Evolutionary conservation across 805 yeast species (phyloP).

Genomic region (Lipomyces yamadae): DNA sequence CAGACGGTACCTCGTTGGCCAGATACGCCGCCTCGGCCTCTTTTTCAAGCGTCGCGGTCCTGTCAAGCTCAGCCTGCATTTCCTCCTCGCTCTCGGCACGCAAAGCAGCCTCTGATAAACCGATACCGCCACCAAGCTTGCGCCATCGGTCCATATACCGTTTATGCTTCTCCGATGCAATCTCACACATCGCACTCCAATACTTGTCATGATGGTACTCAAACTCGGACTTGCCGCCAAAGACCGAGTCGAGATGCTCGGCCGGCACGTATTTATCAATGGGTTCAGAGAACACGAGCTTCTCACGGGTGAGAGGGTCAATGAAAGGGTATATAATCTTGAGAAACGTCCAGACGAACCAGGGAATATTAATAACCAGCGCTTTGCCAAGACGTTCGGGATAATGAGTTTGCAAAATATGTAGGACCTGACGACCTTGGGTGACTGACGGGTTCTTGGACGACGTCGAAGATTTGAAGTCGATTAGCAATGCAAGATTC

Average conservation of each 20-base stretch:
- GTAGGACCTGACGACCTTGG: conserved; percentile 88
- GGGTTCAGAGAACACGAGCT: conserved; percentile 89
- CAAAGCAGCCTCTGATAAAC: conserved; percentile 81
- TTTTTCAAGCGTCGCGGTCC: conserved; percentile 16
- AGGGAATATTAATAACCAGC: conserved; percentile 87
- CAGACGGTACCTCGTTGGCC: neutral
- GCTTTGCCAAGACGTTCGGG: conserved; percentile 97
- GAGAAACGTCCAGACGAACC: conserved; percentile 90
- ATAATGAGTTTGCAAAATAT: conserved; percentile 93
- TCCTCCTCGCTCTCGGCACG: conserved; percentile 52
- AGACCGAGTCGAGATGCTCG: conserved; percentile 79
- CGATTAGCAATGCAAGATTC: conserved; percentile 86
- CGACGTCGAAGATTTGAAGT: conserved; percentile 79
- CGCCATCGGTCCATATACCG: conserved; percentile 71
- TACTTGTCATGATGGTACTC: conserved; percentile 78
- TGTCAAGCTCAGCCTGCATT: conserved; percentile 22
- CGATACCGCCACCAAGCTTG: conserved; percentile 71
- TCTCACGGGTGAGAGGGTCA: conserved; percentile 93
- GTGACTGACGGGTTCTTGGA: conserved; percentile 86
- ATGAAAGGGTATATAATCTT: conserved; percentile 93
- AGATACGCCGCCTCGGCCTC: conserved; percentile 17
- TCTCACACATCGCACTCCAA: conserved; percentile 71
- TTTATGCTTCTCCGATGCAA: conserved; percentile 63
- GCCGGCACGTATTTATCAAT: conserved; percentile 79
- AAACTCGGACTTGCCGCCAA: conserved; percentile 86